phyloP scores from a whole-genome alignment of 768 basidiomycete genomes.

The Gautieria morchelliformis region DNA sequence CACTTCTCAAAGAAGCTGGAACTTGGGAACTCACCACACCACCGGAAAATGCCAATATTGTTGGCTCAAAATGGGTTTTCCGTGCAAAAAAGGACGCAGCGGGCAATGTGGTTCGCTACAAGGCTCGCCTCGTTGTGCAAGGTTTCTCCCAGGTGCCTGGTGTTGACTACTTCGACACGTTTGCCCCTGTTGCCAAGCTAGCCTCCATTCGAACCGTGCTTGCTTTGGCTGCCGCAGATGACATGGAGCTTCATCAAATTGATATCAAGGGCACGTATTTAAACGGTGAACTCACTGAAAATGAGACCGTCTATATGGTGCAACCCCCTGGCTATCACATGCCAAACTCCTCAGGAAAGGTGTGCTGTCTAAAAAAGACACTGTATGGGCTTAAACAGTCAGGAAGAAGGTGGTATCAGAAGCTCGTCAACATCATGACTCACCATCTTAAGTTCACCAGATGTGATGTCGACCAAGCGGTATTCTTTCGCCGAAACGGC shows the following conservation, averaged over 20 bases:
- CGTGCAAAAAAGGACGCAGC: slow-evolving; percentile 17
- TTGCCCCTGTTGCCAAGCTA: slow-evolving; percentile 9
- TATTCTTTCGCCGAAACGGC: too few relatives aligned
- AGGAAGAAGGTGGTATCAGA: slow-evolving; percentile 26
- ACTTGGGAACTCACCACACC: slow-evolving; percentile 17
- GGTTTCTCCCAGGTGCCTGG: slow-evolving; percentile 30
- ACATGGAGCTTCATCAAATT: slow-evolving; percentile 29
- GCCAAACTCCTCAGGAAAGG: slow-evolving; percentile 2
- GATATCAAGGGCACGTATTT: slow-evolving; percentile 34
- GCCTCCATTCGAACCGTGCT: slow-evolving; percentile 25
- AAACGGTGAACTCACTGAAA: slow-evolving; percentile 21
- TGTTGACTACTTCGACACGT: slow-evolving; percentile 18
- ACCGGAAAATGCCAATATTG: slow-evolving; percentile 14
- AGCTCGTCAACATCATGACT: slow-evolving; percentile 21
- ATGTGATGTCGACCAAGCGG: too few relatives aligned
- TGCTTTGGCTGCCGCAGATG: slow-evolving; percentile 23
- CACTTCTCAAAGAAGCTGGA: slow-evolving; percentile 8
- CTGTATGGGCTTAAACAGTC: slow-evolving; percentile 31
- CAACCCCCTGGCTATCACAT: slow-evolving; percentile 22
- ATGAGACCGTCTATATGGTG: slow-evolving; percentile 25
- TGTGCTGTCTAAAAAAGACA: slow-evolving; percentile 15
- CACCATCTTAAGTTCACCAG: too few relatives aligned
- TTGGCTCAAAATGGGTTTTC: slow-evolving; percentile 22
- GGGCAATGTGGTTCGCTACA: slow-evolving; percentile 21
- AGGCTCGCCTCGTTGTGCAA: slow-evolving; percentile 14